Evolutionary conservation across 768 basidiomycete genomes (phyloP).

Genomic region (Collybiopsis luxurians): DNA sequence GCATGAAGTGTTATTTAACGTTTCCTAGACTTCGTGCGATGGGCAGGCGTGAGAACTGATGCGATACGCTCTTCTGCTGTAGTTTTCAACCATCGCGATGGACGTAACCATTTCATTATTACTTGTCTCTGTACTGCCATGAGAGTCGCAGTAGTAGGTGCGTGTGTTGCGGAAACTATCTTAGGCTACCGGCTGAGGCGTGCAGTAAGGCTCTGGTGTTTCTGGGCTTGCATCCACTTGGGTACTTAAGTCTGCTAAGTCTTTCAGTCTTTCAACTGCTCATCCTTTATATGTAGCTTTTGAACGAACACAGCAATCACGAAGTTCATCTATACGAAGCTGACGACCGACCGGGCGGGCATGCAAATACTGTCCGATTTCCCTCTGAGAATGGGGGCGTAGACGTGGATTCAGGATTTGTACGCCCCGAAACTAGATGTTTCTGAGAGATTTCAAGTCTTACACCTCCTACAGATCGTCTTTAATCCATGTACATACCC

Average conservation of each 20-base stretch:
- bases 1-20: too few species aligned
- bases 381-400: slow-evolving; percentile 37
- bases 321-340: slow-evolving; percentile 76
- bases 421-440: slow-evolving; percentile 32
- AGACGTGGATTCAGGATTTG: slow-evolving; percentile 69
- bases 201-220: too few species aligned
- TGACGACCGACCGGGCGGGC: slow-evolving; percentile 65
- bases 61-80: neutral
- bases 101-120: neutral
- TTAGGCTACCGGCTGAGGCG: too few species aligned
- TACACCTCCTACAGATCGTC: too few species aligned
- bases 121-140: slow-evolving; percentile 21
- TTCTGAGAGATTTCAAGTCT: too few species aligned
- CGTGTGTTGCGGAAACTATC: too few species aligned
- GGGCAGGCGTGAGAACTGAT: too few species aligned
- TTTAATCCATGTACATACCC: slow-evolving; percentile 77
- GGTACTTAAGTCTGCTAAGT: slow-evolving; percentile 35
- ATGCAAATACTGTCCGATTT: slow-evolving; percentile 72
- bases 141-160: slow-evolving; percentile 73
- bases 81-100: neutral
- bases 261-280: neutral
- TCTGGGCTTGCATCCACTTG: slow-evolving; percentile 77
- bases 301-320: slow-evolving; percentile 73
- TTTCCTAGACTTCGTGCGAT: too few species aligned
- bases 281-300: slow-evolving; percentile 37